Percentiles rank a stretch among this genome's conserved stretches.
Conservation (phyloP, 2,329 filamentous ascomycete genomes). For the Ploettnerulaceae sp. region DNA sequence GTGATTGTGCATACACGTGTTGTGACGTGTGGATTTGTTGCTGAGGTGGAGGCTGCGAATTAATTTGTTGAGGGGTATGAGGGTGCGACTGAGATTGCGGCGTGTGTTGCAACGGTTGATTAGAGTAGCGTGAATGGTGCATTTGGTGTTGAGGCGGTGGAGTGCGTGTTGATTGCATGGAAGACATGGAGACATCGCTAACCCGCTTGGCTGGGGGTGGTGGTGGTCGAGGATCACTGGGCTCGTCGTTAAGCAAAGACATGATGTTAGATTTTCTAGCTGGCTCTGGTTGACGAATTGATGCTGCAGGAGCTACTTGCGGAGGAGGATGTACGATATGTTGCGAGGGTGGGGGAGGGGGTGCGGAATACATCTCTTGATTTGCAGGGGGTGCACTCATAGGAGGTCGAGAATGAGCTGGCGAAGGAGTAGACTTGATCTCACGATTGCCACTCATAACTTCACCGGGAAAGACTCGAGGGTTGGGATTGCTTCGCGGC, state of each 20-base stretch:
- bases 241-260: slow-evolving; percentile 54
- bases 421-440: slow-evolving; percentile 27
- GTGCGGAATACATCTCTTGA: slow-evolving; percentile 26
- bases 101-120: slow-evolving; percentile 35
- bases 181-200: slow-evolving; percentile 23
- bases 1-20: slow-evolving; percentile 45
- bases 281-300: slow-evolving; percentile 38
- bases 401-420: slow-evolving; percentile 23
- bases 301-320: slow-evolving; percentile 36
- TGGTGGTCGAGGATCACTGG: slow-evolving; percentile 40
- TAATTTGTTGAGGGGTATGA: slow-evolving; percentile 41
- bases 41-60: slow-evolving; percentile 43
- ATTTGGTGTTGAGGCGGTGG: slow-evolving; percentile 31
- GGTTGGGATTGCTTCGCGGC: slow-evolving; percentile 23
- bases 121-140: slow-evolving; percentile 34
- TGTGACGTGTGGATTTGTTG: slow-evolving; percentile 36
- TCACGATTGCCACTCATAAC: slow-evolving; percentile 19
- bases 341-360: slow-evolving; percentile 15
- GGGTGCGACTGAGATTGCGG: slow-evolving; percentile 30
- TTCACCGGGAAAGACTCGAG: slow-evolving; percentile 27
- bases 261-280: slow-evolving; percentile 61
- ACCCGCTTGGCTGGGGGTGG: slow-evolving; percentile 27
- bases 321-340: slow-evolving; percentile 16
- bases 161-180: slow-evolving; percentile 25
- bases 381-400: slow-evolving; percentile 26